A percentile compares a stretch with the other conserved stretches of the same genome.
Evolutionary conservation across 139 green algal genomes (phyloP).

Genomic region (Monoraphidium neglectum): DNA sequence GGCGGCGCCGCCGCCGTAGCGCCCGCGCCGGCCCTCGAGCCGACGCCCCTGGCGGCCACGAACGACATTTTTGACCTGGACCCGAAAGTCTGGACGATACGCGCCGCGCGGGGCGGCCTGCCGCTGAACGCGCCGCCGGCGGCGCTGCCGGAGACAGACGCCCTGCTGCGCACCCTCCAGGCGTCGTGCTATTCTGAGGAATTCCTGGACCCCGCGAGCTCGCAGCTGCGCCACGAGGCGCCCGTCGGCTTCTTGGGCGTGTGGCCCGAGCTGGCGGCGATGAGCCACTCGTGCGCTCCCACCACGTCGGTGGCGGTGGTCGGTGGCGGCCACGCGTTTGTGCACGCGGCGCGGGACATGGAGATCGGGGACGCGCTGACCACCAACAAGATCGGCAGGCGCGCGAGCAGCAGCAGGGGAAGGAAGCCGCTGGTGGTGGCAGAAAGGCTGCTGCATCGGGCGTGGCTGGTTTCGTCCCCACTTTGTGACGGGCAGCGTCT

Average conservation of each 20-base stretch:
- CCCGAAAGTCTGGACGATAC: slow-evolving; percentile 32
- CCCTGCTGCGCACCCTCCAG: slow-evolving; percentile 40
- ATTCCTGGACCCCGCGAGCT: slow-evolving; percentile 40
- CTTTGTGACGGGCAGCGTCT: too few relatives aligned
- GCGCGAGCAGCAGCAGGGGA: neutral
- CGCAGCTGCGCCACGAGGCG: slow-evolving; percentile 44
- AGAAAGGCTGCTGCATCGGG: neutral
- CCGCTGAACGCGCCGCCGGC: neutral
- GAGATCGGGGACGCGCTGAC: slow-evolving; percentile 28
- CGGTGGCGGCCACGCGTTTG: slow-evolving; percentile 35
- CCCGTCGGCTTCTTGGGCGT: slow-evolving; percentile 46
- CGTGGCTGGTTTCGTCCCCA: too few relatives aligned
- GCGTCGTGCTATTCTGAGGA: slow-evolving; percentile 25
- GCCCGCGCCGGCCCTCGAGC: neutral
- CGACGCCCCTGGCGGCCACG: slow-evolving; percentile 8
- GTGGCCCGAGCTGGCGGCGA: slow-evolving; percentile 47
- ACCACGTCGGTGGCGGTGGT: slow-evolving; percentile 49
- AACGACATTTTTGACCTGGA: slow-evolving; percentile 23
- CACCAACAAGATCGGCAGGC: slow-evolving; percentile 37
- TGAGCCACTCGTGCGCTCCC: slow-evolving; percentile 48
- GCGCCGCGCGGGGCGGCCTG: neutral
- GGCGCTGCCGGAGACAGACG: neutral
- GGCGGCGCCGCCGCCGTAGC: too few relatives aligned
- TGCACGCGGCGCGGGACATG: slow-evolving; percentile 36
- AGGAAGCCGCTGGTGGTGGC: neutral